These are phyloP conservation scores for Polyplosphaeria fusca DNA, from an alignment of 495 filamentous ascomycete genomes.

Conservation along the genomic window DNA sequence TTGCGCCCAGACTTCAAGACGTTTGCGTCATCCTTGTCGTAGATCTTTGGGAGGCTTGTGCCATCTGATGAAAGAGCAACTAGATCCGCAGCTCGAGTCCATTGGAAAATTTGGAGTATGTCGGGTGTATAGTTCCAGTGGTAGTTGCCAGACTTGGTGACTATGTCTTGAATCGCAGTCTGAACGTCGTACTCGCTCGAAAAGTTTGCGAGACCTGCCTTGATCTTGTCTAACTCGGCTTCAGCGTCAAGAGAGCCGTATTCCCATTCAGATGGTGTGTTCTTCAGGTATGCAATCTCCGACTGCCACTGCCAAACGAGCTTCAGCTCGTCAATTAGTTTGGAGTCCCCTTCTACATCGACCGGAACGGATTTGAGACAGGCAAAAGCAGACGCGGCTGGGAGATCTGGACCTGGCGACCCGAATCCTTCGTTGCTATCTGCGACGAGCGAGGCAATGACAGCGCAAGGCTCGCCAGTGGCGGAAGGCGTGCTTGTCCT, in stretches of 20 bases:
- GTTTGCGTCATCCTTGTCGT: conserved; percentile 23
- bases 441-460: not conserved
- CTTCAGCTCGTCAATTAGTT: conserved; percentile 44
- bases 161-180: conserved; percentile 42
- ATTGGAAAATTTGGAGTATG: conserved; percentile 37
- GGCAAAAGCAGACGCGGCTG: conserved; percentile 43
- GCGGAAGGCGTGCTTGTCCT: not conserved
- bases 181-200: conserved; percentile 47
- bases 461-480: not conserved
- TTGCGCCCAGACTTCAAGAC: not conserved
- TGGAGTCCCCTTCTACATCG: conserved; percentile 40
- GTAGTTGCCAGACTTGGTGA: conserved; percentile 44
- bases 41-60: conserved; percentile 24
- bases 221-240: conserved; percentile 41
- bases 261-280: conserved; percentile 46
- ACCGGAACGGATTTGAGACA: conserved; percentile 50
- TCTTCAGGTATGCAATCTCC: conserved; percentile 41
- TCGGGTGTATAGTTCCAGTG: conserved; percentile 47
- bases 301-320: conserved; percentile 49
- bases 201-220: conserved; percentile 40
- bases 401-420: not conserved
- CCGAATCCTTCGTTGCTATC: too few relatives aligned
- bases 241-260: conserved; percentile 46
- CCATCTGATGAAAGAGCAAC: conserved; percentile 20
- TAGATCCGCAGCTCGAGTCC: not conserved